Percentiles rank a stretch among this genome's conserved stretches.
phyloP scores from a whole-genome alignment of 176 grass and related monocot species.

The Juncus inflexus region DNA sequence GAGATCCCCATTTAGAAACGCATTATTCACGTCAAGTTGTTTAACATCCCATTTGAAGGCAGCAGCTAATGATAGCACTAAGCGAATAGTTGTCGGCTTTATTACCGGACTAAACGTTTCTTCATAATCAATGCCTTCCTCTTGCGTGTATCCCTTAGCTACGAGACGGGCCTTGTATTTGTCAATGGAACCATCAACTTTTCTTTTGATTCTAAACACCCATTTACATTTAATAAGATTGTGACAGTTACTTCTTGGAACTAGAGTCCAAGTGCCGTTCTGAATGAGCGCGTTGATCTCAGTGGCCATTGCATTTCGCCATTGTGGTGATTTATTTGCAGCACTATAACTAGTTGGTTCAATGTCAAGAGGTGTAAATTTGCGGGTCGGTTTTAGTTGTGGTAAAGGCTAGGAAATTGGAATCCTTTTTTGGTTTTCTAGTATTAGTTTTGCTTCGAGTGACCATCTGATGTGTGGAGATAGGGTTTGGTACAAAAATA shows the following conservation, averaged over 20 bases:
- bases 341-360: not conserved
- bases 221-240: conserved; percentile 1
- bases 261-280: not conserved
- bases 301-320: conserved; percentile 1
- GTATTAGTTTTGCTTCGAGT: not conserved
- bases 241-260: not conserved
- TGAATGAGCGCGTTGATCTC: not conserved
- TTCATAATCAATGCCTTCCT: not conserved
- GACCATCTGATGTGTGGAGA: not conserved
- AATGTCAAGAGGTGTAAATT: not conserved
- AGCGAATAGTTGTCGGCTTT: not conserved
- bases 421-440: not conserved
- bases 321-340: not conserved
- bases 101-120: conserved; percentile 8
- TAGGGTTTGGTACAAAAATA: not conserved
- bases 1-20: conserved; percentile 3
- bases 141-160: not conserved
- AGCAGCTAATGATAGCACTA: not conserved
- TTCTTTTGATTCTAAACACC: not conserved
- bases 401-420: not conserved
- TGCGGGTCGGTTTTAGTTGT: not conserved
- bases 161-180: not conserved
- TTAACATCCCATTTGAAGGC: not conserved
- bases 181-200: conserved; percentile 2
- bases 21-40: not conserved